phyloP scores from a whole-genome alignment of 2,329 filamentous ascomycete genomes.

The Ophiognomonia clavigignenti-juglandacearum region DNA sequence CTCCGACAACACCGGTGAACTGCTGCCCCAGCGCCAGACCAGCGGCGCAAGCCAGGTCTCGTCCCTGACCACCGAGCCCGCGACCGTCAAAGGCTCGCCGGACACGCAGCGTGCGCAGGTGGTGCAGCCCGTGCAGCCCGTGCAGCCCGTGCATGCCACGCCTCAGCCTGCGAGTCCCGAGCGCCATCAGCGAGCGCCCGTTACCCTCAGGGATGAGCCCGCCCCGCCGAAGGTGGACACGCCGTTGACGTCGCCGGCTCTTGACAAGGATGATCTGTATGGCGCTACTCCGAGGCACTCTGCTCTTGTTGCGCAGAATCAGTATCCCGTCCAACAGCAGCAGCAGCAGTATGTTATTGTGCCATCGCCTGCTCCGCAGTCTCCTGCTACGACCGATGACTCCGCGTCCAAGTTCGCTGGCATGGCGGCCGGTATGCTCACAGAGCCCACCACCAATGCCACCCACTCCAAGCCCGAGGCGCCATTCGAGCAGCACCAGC shows the following conservation, averaged over 20 bases:
- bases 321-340: slow-evolving; percentile 5
- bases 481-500: neutral
- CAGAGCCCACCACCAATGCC: slow-evolving; percentile 4
- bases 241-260: slow-evolving; percentile 12
- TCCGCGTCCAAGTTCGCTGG: slow-evolving; percentile 14
- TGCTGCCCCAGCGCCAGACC: slow-evolving; percentile 21
- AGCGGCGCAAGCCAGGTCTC: slow-evolving; percentile 25
- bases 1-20: slow-evolving; percentile 7
- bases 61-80: slow-evolving; percentile 16
- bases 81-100: slow-evolving; percentile 8
- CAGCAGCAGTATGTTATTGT: too few relatives aligned
- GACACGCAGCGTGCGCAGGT: slow-evolving; percentile 6
- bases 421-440: slow-evolving; percentile 9
- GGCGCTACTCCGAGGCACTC: slow-evolving; percentile 25
- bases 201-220: slow-evolving; percentile 16
- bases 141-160: neutral
- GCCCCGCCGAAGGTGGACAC: slow-evolving; percentile 8
- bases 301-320: neutral
- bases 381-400: slow-evolving; percentile 2
- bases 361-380: slow-evolving; percentile 1
- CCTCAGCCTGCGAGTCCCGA: slow-evolving; percentile 3
- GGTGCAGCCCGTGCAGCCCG: slow-evolving; percentile 2
- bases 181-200: slow-evolving; percentile 10
- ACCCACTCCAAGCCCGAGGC: slow-evolving; percentile 4
- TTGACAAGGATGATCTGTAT: slow-evolving; percentile 29